Conservation (phyloP, 306 rosid genomes). For the Neltuma alba region DNA sequence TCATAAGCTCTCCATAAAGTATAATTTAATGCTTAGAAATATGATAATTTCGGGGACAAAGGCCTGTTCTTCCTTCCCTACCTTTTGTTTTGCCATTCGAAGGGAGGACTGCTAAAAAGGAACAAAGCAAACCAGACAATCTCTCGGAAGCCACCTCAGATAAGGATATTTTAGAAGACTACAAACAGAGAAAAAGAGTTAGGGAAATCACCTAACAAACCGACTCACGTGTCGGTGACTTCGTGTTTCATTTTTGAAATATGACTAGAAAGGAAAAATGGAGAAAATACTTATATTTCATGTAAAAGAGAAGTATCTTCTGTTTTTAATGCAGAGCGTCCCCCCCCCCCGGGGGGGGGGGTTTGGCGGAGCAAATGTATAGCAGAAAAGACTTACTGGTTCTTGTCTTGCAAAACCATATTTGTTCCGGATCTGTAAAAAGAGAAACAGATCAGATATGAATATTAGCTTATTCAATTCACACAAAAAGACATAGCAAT, state of each 20-base stretch:
- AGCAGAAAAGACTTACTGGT: slow-evolving; percentile 46
- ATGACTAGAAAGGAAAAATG: not conserved
- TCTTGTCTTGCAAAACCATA: slow-evolving; percentile 59
- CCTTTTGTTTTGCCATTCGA: not conserved
- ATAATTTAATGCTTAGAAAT: not conserved
- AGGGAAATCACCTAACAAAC: not conserved
- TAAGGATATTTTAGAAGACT: not conserved
- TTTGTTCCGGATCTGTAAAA: slow-evolving; percentile 55
- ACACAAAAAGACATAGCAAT: not conserved
- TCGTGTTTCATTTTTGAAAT: not conserved
- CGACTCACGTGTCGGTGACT: not conserved
- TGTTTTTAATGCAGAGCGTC: not conserved
- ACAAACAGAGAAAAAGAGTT: not conserved
- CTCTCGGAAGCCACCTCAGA: not conserved
- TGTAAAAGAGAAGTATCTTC: not conserved
- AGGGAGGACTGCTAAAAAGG: not conserved
- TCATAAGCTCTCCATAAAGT: not conserved
- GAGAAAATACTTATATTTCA: not conserved
- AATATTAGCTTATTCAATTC: not conserved
- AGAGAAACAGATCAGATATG: not conserved
- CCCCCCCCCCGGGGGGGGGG: too few species aligned
- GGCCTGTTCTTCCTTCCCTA: not conserved
- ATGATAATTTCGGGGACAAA: not conserved
- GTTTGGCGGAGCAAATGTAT: not conserved
- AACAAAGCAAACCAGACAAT: slow-evolving; percentile 2